Evolutionary conservation across 768 basidiomycete species (phyloP).

Genomic region (Pisolithus albus): DNA sequence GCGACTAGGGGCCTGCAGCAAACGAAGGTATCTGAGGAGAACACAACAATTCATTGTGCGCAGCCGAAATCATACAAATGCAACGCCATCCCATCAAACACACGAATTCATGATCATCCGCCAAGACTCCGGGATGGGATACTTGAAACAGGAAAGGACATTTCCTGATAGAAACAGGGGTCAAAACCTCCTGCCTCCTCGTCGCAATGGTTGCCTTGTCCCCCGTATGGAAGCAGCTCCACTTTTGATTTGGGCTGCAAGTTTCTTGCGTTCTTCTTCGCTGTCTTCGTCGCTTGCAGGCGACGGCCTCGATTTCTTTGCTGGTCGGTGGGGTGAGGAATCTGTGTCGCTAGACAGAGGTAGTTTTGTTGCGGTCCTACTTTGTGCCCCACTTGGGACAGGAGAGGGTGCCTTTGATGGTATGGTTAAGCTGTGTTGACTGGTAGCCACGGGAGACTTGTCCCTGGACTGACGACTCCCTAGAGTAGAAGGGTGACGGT

Average conservation of each 20-base stretch:
- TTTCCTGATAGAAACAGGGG: constrained; percentile 1
- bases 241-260: constrained; percentile 35
- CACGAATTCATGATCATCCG: neutral
- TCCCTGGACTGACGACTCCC: neutral
- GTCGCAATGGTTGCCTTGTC: constrained; percentile 67
- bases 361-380: constrained; percentile 19
- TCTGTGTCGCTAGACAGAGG: constrained; percentile 36
- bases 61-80: no score
- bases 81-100: no score
- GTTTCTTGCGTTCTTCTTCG: constrained; percentile 44
- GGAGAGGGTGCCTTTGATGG: constrained; percentile 11
- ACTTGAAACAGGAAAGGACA: neutral
- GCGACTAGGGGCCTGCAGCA: no score
- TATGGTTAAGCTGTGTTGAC: constrained; percentile 11
- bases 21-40: no score
- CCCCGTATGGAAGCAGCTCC: constrained; percentile 40
- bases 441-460: constrained; percentile 1
- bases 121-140: neutral
- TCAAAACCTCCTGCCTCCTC: constrained; percentile 68
- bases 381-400: constrained; percentile 12
- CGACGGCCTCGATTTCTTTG: constrained; percentile 41
- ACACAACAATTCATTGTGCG: no score
- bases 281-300: constrained; percentile 52
- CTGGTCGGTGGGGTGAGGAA: constrained; percentile 42
- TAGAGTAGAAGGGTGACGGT: neutral